Percentiles rank a stretch among this genome's conserved stretches.
These are phyloP conservation scores for Hypsizygus ulmarius DNA, from an alignment of 1,284 basidiomycete species.

Conservation along the genomic window DNA sequence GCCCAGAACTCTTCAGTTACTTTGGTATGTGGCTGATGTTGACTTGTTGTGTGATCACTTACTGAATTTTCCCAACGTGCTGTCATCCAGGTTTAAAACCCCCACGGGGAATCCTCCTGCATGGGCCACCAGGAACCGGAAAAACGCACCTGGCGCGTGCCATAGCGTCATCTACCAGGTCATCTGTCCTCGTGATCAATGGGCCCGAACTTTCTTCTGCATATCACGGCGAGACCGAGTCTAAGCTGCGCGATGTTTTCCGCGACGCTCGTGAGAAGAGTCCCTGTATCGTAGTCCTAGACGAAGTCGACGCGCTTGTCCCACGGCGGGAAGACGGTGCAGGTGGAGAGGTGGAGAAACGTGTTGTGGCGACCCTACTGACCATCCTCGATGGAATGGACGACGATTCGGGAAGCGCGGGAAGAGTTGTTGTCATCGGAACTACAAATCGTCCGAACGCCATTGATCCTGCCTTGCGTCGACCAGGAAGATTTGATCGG, in stretches of 20 bases:
- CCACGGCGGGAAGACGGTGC: constrained; percentile 86
- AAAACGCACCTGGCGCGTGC: constrained; percentile 92
- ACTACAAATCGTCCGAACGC: constrained; percentile 98
- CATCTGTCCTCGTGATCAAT: constrained; percentile 85
- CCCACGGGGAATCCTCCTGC: constrained; percentile 85
- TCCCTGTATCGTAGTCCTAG: constrained; percentile 92
- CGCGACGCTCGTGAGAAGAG: constrained; percentile 76
- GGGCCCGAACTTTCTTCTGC: constrained; percentile 94
- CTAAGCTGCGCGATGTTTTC: constrained; percentile 87
- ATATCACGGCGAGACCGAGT: constrained; percentile 96
- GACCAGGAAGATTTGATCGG: constrained; percentile 94
- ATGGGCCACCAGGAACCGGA: constrained; percentile 93
- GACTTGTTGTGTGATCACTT: constrained; percentile 15
- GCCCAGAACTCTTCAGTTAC: constrained; percentile 85
- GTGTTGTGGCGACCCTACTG: constrained; percentile 93
- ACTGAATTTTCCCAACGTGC: constrained; percentile 9
- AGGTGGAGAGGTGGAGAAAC: constrained; percentile 91
- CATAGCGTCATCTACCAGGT: constrained; percentile 78
- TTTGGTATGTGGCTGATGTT: constrained; percentile 58
- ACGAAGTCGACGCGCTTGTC: constrained; percentile 95
- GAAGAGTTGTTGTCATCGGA: constrained; percentile 88
- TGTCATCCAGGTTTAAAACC: constrained; percentile 70
- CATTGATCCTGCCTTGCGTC: constrained; percentile 91
- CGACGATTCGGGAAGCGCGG: constrained; percentile 41
- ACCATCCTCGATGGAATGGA: constrained; percentile 96